Evolutionary conservation across 2,329 filamentous ascomycete species (phyloP).

Genomic region (Phyllosticta capitalensis): DNA sequence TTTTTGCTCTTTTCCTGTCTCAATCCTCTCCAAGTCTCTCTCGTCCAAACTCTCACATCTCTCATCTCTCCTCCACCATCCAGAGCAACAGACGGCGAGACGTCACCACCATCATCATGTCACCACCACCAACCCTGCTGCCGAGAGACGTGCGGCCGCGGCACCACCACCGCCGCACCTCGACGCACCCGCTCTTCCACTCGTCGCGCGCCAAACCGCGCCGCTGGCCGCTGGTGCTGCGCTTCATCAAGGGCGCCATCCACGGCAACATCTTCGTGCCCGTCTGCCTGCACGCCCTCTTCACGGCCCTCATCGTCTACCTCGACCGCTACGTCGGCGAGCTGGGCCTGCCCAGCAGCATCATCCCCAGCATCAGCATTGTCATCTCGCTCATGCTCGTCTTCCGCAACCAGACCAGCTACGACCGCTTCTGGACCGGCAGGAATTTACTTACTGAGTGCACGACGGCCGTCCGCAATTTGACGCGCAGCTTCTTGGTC

Average conservation of each 20-base stretch:
- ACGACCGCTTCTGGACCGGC: constrained; percentile 56
- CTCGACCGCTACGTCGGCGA: constrained; percentile 43
- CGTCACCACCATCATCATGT: background rate
- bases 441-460: constrained; percentile 48
- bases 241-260: constrained; percentile 56
- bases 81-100: background rate
- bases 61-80: background rate
- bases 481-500: constrained; percentile 47
- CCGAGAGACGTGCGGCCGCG: background rate
- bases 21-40: background rate
- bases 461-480: constrained; percentile 49
- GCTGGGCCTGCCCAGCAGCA: constrained; percentile 48
- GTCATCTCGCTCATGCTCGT: constrained; percentile 60
- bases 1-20: background rate
- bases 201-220: constrained; percentile 37
- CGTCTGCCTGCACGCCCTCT: constrained; percentile 47
- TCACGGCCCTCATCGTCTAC: constrained; percentile 50
- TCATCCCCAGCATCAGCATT: constrained; percentile 54
- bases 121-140: background rate
- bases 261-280: constrained; percentile 49
- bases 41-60: background rate
- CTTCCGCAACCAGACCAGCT: constrained; percentile 55
- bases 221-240: constrained; percentile 53
- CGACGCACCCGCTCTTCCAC: constrained; percentile 38
- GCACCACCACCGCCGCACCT: constrained; percentile 17